Evolutionary conservation across 2,329 filamentous ascomycete genomes (phyloP).

Genomic region (Pyrenophora teres): DNA sequence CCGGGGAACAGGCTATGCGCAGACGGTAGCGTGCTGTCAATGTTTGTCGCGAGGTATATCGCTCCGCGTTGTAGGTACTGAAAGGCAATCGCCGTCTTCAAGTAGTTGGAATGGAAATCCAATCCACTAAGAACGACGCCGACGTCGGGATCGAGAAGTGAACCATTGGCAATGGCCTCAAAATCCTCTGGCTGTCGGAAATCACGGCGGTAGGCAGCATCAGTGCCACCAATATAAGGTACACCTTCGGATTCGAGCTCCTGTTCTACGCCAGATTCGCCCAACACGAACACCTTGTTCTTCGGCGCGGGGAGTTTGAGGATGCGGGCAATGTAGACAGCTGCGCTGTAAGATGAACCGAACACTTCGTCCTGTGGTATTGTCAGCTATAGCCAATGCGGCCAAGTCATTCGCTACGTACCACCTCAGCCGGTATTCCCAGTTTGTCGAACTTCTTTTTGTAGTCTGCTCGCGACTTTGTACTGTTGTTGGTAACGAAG

Average conservation of each 20-base stretch:
- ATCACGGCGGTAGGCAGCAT: conserved; percentile 75
- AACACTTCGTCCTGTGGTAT: conserved; percentile 80
- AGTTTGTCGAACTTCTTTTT: conserved; percentile 84
- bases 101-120: conserved; percentile 94
- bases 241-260: conserved; percentile 82
- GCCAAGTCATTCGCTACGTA: conserved; percentile 37
- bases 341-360: conserved; percentile 90
- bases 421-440: conserved; percentile 75
- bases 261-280: conserved; percentile 87
- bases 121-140: conserved; percentile 87
- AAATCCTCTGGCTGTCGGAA: conserved; percentile 78
- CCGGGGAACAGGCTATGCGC: conserved; percentile 86
- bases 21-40: conserved; percentile 85
- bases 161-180: conserved; percentile 69
- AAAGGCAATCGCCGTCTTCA: conserved; percentile 83
- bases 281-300: conserved; percentile 93
- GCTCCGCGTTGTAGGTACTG: conserved; percentile 86
- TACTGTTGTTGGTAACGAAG: conserved; percentile 99
- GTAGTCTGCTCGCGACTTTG: conserved; percentile 91
- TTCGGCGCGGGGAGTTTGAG: conserved; percentile 76
- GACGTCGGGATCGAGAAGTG: conserved; percentile 84
- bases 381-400: conserved; percentile 2
- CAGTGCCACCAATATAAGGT: conserved; percentile 83
- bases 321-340: conserved; percentile 94
- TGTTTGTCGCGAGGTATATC: conserved; percentile 89